Conservation (phyloP, 345 rosid species). For the Lagerstroemia speciosa region DNA sequence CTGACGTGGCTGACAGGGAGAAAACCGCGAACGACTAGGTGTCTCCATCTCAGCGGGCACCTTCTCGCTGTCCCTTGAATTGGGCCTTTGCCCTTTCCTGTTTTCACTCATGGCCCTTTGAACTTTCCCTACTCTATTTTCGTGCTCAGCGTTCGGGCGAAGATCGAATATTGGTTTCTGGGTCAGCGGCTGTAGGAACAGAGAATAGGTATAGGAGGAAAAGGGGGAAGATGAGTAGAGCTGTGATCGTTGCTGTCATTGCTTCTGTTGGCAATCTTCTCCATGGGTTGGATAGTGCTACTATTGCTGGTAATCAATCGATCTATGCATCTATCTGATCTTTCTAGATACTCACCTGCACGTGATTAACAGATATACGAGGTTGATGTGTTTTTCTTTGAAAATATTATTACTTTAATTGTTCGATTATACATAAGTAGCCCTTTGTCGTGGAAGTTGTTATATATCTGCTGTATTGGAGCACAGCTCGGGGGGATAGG, state of each 20-base stretch:
- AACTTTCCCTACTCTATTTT: background rate
- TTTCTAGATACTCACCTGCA: background rate
- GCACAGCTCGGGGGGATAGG: background rate
- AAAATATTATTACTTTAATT: background rate
- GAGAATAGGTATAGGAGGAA: background rate
- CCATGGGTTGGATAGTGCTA: conserved; percentile 99
- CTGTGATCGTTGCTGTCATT: conserved; percentile 80
- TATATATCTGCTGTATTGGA: background rate
- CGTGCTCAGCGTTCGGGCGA: background rate
- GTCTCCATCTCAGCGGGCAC: background rate
- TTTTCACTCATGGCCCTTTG: background rate
- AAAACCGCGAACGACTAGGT: conserved; percentile 1
- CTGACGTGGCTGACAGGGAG: conserved; percentile 7
- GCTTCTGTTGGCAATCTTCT: conserved; percentile 89
- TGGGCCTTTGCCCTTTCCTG: background rate
- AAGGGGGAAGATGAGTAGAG: conserved; percentile 52
- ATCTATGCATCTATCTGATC: background rate
- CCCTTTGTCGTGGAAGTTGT: background rate
- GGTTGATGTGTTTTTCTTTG: background rate
- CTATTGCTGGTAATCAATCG: conserved; percentile 66
- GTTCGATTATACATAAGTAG: background rate
- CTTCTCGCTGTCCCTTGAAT: background rate
- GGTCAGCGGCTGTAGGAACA: background rate
- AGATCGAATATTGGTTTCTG: background rate
- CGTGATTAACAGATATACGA: background rate